phyloP scores from a whole-genome alignment of 1,284 basidiomycete genomes.

The Ustilago tritici region DNA sequence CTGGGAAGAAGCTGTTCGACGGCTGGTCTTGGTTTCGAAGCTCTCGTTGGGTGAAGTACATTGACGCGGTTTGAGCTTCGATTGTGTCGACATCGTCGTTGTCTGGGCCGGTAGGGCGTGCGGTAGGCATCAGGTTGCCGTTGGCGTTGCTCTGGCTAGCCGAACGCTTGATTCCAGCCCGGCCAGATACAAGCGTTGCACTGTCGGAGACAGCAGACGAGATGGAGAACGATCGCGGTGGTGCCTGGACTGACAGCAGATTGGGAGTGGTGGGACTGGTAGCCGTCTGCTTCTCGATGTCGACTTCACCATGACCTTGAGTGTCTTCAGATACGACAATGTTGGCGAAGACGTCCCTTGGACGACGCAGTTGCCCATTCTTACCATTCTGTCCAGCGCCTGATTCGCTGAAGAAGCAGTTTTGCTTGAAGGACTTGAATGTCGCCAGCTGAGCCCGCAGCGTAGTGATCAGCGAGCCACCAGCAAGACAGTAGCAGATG shows the following conservation, averaged over 20 bases:
- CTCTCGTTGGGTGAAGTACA: conserved; percentile 34
- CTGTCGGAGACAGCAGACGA: conserved; percentile 26
- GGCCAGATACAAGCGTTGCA: conserved; percentile 24
- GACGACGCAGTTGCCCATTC: not conserved
- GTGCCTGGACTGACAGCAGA: conserved; percentile 15
- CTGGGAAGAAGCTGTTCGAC: conserved; percentile 34
- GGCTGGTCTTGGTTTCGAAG: conserved; percentile 26
- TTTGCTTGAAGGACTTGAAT: conserved; percentile 32
- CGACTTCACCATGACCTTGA: conserved; percentile 3
- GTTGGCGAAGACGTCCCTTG: conserved; percentile 7
- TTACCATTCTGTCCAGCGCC: conserved; percentile 13
- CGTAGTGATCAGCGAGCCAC: conserved; percentile 23
- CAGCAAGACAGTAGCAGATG: conserved; percentile 22
- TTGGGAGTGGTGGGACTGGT: not conserved
- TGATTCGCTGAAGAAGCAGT: conserved; percentile 26
- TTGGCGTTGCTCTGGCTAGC: conserved; percentile 1
- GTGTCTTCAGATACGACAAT: not conserved
- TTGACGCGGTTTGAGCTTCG: conserved; percentile 20
- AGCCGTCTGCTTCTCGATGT: conserved; percentile 23
- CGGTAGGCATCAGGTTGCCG: not conserved
- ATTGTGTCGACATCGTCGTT: not conserved
- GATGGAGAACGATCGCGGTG: conserved; percentile 22
- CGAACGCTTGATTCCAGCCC: conserved; percentile 10
- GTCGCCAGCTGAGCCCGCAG: conserved; percentile 28
- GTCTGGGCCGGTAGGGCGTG: not conserved